Evolutionary conservation across 371 early-diverging fungal species (phyloP).

Genomic region (Rhizopus sp.): DNA sequence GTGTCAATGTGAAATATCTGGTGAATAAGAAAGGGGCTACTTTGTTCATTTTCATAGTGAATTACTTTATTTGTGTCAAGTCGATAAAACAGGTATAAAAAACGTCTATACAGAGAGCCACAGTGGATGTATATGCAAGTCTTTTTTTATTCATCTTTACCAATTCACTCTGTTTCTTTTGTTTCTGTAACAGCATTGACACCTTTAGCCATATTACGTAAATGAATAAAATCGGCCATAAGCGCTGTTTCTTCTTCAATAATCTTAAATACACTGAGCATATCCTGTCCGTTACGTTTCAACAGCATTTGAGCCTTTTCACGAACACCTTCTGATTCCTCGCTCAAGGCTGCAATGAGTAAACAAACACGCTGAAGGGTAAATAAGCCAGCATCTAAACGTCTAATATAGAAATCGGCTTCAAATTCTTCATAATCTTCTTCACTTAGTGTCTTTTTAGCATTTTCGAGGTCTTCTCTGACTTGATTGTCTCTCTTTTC

Average conservation of each 20-base stretch:
- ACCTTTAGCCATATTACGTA: constrained; percentile 28
- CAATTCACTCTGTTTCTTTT: not conserved
- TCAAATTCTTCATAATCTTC: constrained; percentile 56
- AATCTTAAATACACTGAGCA: constrained; percentile 29
- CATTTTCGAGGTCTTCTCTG: constrained; percentile 46
- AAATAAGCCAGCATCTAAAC: constrained; percentile 83
- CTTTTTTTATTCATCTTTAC: no score
- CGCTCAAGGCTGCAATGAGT: constrained; percentile 63
- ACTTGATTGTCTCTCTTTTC: constrained; percentile 58
- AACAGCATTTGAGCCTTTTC: constrained; percentile 17
- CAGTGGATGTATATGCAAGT: no score
- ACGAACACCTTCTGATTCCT: constrained; percentile 46
- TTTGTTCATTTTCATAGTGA: no score
- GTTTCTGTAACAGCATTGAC: constrained; percentile 5
- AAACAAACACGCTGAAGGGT: constrained; percentile 79
- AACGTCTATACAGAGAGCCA: no score
- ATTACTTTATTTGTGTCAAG: no score
- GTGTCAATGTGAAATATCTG: no score
- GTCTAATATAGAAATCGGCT: constrained; percentile 59
- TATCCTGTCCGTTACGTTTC: constrained; percentile 24
- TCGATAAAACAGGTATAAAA: no score
- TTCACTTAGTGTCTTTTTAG: constrained; percentile 50
- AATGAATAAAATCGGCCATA: constrained; percentile 31
- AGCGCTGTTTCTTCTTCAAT: constrained; percentile 37
- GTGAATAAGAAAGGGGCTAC: no score